These are phyloP conservation scores for Kwoniella bestiolae DNA, from an alignment of 768 basidiomycete species.

Conservation along the genomic window DNA sequence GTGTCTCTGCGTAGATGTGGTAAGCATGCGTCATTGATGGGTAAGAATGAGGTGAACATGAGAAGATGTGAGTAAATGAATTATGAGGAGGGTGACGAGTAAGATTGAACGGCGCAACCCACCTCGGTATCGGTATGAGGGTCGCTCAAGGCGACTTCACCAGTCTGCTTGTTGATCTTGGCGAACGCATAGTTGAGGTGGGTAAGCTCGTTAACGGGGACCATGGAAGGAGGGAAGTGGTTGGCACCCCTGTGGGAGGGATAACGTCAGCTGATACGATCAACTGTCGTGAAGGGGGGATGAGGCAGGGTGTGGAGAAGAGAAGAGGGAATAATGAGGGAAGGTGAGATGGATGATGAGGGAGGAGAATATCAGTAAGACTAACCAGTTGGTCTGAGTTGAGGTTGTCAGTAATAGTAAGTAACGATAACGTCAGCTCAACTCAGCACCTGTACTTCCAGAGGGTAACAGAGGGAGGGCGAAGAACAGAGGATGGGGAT, in stretches of 20 bases:
- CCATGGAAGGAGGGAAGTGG: constrained; percentile 54
- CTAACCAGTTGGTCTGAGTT: constrained; percentile 19
- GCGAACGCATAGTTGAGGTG: constrained; percentile 93
- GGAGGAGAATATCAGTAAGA: not conserved
- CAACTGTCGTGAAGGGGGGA: not conserved
- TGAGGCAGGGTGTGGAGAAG: not conserved
- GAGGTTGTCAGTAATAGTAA: not conserved
- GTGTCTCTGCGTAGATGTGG: not conserved
- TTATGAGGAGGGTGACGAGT: not conserved
- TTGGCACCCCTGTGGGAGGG: not conserved
- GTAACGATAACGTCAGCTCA: not conserved
- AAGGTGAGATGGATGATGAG: not conserved
- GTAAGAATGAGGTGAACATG: not conserved
- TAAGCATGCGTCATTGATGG: not conserved
- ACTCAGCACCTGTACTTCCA: not conserved
- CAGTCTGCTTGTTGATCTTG: constrained; percentile 77
- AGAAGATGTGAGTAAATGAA: not conserved
- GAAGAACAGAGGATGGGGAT: not conserved
- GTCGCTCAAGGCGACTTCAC: constrained; percentile 86
- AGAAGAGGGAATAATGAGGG: not conserved
- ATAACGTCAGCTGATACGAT: not conserved
- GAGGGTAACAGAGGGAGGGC: not conserved
- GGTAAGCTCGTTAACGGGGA: constrained; percentile 84
- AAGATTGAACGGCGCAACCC: not conserved
- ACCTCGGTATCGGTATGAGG: constrained; percentile 84